phyloP scores from a whole-genome alignment of 2,329 filamentous ascomycete genomes.

The Aspergillus quadricinctus region DNA sequence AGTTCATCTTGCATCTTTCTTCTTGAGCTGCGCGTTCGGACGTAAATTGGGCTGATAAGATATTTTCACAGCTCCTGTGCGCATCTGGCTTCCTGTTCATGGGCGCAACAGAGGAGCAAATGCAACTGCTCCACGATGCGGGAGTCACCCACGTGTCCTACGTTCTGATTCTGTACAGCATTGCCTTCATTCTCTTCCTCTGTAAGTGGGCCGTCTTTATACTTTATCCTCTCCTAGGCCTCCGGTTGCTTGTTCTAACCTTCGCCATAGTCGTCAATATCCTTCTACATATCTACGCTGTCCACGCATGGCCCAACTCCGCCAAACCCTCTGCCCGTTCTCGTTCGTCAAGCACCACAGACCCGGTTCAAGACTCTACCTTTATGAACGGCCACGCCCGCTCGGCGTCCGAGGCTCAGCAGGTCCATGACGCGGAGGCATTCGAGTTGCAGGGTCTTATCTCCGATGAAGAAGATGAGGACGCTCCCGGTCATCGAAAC shows the following conservation, averaged over 20 bases:
- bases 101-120: slow-evolving; percentile 96
- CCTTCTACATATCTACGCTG: slow-evolving; percentile 78
- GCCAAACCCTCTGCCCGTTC: slow-evolving; percentile 13
- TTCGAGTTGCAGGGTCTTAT: slow-evolving; percentile 90
- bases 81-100: slow-evolving; percentile 95
- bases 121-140: slow-evolving; percentile 68
- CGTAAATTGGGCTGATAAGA: neutral
- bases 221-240: neutral
- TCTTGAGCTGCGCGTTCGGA: neutral
- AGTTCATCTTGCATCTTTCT: slow-evolving; percentile 37
- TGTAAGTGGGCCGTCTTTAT: slow-evolving; percentile 47
- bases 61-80: slow-evolving; percentile 65
- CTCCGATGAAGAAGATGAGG: slow-evolving; percentile 75
- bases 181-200: slow-evolving; percentile 86
- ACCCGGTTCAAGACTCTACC: slow-evolving; percentile 1
- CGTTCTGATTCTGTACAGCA: slow-evolving; percentile 82
- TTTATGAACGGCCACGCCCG: slow-evolving; percentile 44
- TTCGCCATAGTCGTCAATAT: slow-evolving; percentile 64
- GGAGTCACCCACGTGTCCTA: slow-evolving; percentile 87
- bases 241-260: slow-evolving; percentile 5
- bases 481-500: slow-evolving; percentile 5
- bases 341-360: slow-evolving; percentile 6
- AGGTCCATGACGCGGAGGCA: slow-evolving; percentile 76
- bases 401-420: slow-evolving; percentile 39
- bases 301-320: slow-evolving; percentile 48